These are phyloP conservation scores for Coffea humblotiana DNA, from an alignment of 305 asterid species.

Conservation along the genomic window DNA sequence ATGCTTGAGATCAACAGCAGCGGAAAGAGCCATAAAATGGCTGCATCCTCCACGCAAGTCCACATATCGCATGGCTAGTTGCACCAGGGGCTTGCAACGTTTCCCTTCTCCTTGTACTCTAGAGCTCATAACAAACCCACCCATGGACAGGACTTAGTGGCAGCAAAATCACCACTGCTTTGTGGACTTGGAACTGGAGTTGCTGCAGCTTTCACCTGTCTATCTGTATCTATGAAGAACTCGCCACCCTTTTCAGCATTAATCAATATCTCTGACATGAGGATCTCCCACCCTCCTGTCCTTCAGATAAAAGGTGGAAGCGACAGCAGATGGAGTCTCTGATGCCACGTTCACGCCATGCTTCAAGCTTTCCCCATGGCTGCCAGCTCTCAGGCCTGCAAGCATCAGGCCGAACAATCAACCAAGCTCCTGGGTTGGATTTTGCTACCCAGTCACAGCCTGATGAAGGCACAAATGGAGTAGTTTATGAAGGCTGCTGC, in stretches of 20 bases:
- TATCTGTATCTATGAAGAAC: constrained; percentile 74
- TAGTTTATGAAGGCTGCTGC: constrained; percentile 92
- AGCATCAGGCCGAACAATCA: constrained; percentile 80
- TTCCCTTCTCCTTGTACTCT: constrained; percentile 84
- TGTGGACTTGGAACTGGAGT: constrained; percentile 71
- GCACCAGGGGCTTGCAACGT: constrained; percentile 77
- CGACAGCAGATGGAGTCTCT: constrained; percentile 75
- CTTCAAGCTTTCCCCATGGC: constrained; percentile 98
- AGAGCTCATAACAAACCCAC: constrained; percentile 90
- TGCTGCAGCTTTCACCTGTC: constrained; percentile 48
- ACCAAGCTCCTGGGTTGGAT: constrained; percentile 98
- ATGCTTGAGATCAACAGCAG: constrained; percentile 92
- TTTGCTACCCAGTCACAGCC: constrained; percentile 94
- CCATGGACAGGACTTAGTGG: constrained; percentile 59
- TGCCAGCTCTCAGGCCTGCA: constrained; percentile 81
- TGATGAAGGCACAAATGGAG: constrained; percentile 87
- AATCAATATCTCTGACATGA: constrained; percentile 67
- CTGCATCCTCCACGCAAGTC: constrained; percentile 89
- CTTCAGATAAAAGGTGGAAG: constrained; percentile 71
- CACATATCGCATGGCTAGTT: constrained; percentile 79
- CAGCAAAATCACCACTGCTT: constrained; percentile 80
- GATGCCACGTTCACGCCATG: constrained; percentile 86
- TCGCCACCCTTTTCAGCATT: constrained; percentile 86
- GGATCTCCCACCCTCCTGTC: constrained; percentile 71
- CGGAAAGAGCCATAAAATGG: constrained; percentile 91